phyloP scores from a whole-genome alignment of 495 filamentous ascomycete genomes.

The Neurospora sp. region DNA sequence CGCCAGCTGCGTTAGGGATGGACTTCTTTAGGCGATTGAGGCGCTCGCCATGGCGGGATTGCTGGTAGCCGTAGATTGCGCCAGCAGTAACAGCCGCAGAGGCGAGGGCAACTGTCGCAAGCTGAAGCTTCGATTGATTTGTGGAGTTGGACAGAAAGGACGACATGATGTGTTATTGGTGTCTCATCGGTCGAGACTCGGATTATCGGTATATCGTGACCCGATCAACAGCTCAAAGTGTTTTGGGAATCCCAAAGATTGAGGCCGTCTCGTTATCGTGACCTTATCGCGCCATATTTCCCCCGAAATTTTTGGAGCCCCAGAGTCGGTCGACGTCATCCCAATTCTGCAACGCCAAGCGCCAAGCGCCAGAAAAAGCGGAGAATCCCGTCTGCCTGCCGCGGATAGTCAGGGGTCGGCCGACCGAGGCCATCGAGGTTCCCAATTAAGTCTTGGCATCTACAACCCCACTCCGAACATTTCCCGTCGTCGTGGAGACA shows the following conservation, averaged over 20 bases:
- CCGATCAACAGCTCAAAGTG: neutral
- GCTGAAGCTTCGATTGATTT: conserved; percentile 40
- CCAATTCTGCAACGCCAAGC: neutral
- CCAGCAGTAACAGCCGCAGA: conserved; percentile 66
- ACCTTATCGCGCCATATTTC: neutral
- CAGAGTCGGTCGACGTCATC: neutral
- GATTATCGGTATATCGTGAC: neutral
- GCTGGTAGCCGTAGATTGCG: conserved; percentile 62
- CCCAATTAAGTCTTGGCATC: neutral
- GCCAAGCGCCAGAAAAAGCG: neutral
- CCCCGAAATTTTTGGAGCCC: neutral
- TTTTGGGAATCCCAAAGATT: neutral
- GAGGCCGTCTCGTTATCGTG: neutral
- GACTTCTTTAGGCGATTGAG: conserved; percentile 60
- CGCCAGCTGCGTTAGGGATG: conserved; percentile 47
- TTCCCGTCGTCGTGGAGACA: neutral
- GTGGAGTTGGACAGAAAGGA: conserved; percentile 26
- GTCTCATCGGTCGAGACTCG: neutral
- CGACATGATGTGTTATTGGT: conserved; percentile 18
- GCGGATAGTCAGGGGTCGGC: neutral
- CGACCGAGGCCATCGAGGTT: neutral
- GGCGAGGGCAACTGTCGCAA: conserved; percentile 64
- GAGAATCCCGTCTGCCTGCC: neutral
- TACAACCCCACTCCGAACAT: neutral
- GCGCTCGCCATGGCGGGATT: conserved; percentile 48